Conservation (phyloP, 345 rosid genomes). For the Eutrema yunnanense region DNA sequence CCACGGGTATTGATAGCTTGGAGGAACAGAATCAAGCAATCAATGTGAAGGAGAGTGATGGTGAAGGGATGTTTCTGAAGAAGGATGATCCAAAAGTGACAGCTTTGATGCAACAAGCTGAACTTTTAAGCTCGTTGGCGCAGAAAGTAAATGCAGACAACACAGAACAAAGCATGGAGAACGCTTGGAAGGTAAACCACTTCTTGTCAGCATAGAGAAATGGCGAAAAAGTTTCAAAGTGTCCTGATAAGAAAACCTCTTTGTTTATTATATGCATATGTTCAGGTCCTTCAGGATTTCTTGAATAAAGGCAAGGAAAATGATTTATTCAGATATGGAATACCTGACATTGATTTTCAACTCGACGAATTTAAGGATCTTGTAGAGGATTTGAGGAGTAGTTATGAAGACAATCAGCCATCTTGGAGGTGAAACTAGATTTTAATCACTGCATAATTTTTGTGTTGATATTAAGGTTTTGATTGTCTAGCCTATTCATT, state of each 20-base stretch:
- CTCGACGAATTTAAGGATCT: conserved; percentile 71
- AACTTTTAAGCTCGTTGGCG: conserved; percentile 75
- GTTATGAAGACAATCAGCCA: conserved; percentile 51
- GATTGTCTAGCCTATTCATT: conserved; percentile 28
- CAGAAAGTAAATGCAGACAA: conserved; percentile 64
- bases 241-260: background rate
- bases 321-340: conserved; percentile 41
- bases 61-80: conserved; percentile 62
- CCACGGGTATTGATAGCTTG: conserved; percentile 30
- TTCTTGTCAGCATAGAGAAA: background rate
- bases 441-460: background rate
- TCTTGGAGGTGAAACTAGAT: conserved; percentile 60
- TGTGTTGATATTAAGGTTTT: background rate
- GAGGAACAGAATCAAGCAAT: conserved; percentile 31
- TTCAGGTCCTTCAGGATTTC: conserved; percentile 79
- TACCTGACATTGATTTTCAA: conserved; percentile 59
- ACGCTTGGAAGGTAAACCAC: conserved; percentile 87
- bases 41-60: conserved; percentile 45
- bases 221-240: background rate
- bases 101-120: conserved; percentile 93
- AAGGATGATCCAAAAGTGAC: conserved; percentile 82
- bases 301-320: conserved; percentile 47
- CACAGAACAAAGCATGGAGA: conserved; percentile 83
- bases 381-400: conserved; percentile 61
- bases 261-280: conserved; percentile 3